phyloP scores from a whole-genome alignment of 768 basidiomycete species.

The Tricholoma saponaceum region DNA sequence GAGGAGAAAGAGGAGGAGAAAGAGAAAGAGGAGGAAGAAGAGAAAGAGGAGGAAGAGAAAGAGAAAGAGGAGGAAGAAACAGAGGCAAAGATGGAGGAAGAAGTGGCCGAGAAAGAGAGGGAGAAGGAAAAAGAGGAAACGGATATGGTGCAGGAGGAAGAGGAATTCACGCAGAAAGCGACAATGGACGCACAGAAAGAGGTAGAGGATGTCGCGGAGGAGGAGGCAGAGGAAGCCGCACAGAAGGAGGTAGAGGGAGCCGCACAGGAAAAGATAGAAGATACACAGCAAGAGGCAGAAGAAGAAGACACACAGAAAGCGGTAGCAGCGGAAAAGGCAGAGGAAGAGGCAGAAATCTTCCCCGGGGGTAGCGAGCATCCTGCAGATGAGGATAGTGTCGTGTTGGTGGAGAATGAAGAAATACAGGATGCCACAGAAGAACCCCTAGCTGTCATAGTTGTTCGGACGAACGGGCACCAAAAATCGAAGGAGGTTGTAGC shows the following conservation, averaged over 20 bases:
- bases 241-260: background rate
- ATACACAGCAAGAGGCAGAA: too few species aligned
- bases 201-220: too few species aligned
- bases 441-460: background rate
- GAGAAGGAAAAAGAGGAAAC: background rate
- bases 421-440: background rate
- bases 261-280: background rate
- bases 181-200: too few species aligned
- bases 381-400: background rate
- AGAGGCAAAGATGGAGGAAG: background rate
- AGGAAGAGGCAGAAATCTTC: background rate
- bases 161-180: too few species aligned
- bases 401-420: background rate
- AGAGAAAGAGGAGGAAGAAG: conserved; percentile 6
- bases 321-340: background rate
- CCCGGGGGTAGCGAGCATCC: background rate
- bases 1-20: conserved; percentile 7
- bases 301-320: background rate
- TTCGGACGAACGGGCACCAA: background rate
- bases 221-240: background rate
- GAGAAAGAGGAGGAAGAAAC: background rate
- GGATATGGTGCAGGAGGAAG: background rate
- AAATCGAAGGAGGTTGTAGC: background rate
- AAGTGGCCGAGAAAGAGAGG: background rate
- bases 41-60: background rate